phyloP scores from a whole-genome alignment of 768 basidiomycete genomes.

The Suillus hirtellus region DNA sequence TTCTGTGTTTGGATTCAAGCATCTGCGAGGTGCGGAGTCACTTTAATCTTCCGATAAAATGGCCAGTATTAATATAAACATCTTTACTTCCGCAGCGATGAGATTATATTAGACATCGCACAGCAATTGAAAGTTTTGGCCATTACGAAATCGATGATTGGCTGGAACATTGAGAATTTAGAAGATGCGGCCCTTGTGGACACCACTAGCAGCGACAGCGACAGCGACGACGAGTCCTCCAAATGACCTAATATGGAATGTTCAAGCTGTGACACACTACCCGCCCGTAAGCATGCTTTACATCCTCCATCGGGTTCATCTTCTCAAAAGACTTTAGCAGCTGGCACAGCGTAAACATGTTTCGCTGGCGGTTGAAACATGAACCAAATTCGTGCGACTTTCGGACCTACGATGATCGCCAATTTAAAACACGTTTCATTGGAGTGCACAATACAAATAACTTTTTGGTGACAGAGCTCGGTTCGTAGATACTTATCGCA shows the following conservation, averaged over 20 bases:
- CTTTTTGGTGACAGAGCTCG: not conserved
- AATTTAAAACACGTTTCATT: not conserved
- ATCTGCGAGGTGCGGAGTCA: constrained; percentile 58
- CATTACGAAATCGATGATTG: constrained; percentile 57
- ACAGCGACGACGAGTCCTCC: constrained; percentile 52
- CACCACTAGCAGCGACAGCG: constrained; percentile 46
- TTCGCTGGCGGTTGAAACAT: constrained; percentile 1
- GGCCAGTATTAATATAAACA: not conserved
- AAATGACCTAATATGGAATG: constrained; percentile 31
- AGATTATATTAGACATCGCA: constrained; percentile 48
- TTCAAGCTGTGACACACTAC: not conserved
- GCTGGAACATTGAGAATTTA: constrained; percentile 70
- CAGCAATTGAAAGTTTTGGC: constrained; percentile 37
- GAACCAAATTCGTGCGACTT: not conserved
- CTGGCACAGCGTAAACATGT: not conserved
- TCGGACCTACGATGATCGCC: not conserved
- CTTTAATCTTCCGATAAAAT: not conserved
- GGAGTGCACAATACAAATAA: not conserved
- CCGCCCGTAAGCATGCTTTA: not conserved
- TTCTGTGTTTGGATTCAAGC: constrained; percentile 80
- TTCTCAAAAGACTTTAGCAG: not conserved
- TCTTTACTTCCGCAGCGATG: constrained; percentile 49
- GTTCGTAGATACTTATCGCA: not conserved
- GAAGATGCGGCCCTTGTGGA: constrained; percentile 53
- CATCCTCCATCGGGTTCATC: not conserved